Evolutionary conservation across 129 eudicot genomes (phyloP), one percentile per base, ranked within the genome.

Genomic region (Chrysanthemum makinoi): DNA sequence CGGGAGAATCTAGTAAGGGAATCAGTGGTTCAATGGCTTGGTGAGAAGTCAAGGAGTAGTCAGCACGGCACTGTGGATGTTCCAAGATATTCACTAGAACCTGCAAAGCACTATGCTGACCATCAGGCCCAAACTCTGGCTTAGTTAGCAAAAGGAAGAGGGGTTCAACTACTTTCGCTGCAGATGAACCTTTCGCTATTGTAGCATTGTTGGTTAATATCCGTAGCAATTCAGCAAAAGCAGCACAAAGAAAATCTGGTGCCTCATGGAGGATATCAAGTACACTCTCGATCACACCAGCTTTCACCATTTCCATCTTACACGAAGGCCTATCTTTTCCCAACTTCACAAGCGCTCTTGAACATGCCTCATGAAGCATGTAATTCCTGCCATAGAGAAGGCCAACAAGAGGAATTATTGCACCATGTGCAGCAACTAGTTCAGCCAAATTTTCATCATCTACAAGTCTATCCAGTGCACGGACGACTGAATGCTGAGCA

Each of bases 231-330:
- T 95, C 99, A 2, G 99, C 88, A 78, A 88, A 95, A 65, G 97
- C 94, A 28, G 96, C 89, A 77, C 97, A 95, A 0, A 90, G 89
- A 80, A 90, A 95, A 84, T 87, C 93, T 1, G 99, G 99, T 43
- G 99, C 91, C 65, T 95, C 99, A 50, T 83, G 96, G 17, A 95
- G 90, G 68, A 90, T 86, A 74, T 90, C 96, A 66, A 95, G 99
- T 48, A 86, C 78, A 66, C 96, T 66, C 74, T 95, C 99, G 12
- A 95, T 88, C 12, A 88, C 91, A 43, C 99, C 97, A 73, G 99
- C 96, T 84, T 88, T 95, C 70, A 95, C 99, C 99, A 95, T 95
- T 78, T 95, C 99, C 89, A 86, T 95, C 82, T 95, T 95, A 84
- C 89, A 95, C 1, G 96, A 74, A 33, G 99, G 99, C 77, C 97